phyloP scores from a whole-genome alignment of 495 filamentous ascomycete genomes.

The Xylaria nigripes region DNA sequence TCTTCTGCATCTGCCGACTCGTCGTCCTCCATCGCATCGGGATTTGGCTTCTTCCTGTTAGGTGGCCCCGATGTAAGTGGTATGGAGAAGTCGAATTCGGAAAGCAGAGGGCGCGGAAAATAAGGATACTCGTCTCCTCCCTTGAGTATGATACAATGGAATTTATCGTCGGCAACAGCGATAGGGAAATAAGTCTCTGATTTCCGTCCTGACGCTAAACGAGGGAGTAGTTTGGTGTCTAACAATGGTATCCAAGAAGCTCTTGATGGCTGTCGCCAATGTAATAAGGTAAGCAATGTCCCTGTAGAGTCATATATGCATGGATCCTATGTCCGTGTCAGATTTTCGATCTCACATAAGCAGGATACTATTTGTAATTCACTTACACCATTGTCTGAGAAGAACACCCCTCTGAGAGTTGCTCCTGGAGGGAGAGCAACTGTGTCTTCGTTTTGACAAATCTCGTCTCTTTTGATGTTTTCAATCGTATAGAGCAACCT shows the following conservation, averaged over 20 bases:
- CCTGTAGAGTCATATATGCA: slow-evolving; percentile 90
- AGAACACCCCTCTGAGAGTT: slow-evolving; percentile 74
- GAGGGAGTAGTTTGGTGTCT: slow-evolving; percentile 75
- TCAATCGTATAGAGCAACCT: slow-evolving; percentile 79
- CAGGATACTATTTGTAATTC: not conserved
- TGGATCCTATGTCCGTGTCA: slow-evolving; percentile 55
- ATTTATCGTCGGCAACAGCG: slow-evolving; percentile 82
- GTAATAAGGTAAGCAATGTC: slow-evolving; percentile 73
- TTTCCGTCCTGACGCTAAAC: slow-evolving; percentile 73
- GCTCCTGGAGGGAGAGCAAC: slow-evolving; percentile 70
- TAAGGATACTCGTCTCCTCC: slow-evolving; percentile 88
- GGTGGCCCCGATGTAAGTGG: slow-evolving; percentile 54
- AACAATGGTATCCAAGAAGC: slow-evolving; percentile 88
- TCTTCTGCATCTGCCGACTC: slow-evolving; percentile 27
- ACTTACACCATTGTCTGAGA: slow-evolving; percentile 75
- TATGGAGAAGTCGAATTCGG: slow-evolving; percentile 86
- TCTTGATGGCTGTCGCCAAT: slow-evolving; percentile 80
- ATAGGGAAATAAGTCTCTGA: slow-evolving; percentile 92
- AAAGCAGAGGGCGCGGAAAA: slow-evolving; percentile 85
- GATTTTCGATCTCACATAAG: not conserved
- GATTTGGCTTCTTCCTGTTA: slow-evolving; percentile 26
- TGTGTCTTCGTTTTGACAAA: slow-evolving; percentile 84
- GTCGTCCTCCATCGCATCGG: slow-evolving; percentile 29
- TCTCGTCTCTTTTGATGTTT: slow-evolving; percentile 87
- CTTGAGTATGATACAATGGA: slow-evolving; percentile 98